Evolutionary conservation across 768 basidiomycete species (phyloP).

Genomic region (Lactarius pseudohatsudake): DNA sequence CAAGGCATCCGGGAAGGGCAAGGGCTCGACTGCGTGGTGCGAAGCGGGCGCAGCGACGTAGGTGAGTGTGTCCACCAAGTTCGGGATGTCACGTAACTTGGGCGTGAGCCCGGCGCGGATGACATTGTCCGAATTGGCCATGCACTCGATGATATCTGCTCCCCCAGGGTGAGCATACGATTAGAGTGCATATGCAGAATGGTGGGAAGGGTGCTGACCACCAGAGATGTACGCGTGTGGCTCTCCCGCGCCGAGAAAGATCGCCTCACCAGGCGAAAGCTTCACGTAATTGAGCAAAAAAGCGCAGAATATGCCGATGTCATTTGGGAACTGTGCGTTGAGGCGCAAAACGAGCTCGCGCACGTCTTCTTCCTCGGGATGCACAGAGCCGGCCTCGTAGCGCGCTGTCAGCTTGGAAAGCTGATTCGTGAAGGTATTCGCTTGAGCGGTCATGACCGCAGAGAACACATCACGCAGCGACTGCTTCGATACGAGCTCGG

Average conservation of each 20-base stretch:
- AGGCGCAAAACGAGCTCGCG: conserved; percentile 63
- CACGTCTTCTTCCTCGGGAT: conserved; percentile 46
- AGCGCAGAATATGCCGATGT: conserved; percentile 91
- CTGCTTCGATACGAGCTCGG: conserved; percentile 51
- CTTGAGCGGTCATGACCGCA: conserved; percentile 80
- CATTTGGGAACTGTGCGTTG: conserved; percentile 79
- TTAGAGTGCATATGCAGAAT: not conserved
- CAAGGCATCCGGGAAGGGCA: conserved; percentile 39
- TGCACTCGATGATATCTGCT: conserved; percentile 95
- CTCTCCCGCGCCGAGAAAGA: conserved; percentile 93
- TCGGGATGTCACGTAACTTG: conserved; percentile 91
- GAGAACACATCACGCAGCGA: conserved; percentile 77
- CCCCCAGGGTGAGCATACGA: not conserved
- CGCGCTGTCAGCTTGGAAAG: conserved; percentile 59
- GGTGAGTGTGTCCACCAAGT: conserved; percentile 83
- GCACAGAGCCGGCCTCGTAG: conserved; percentile 50
- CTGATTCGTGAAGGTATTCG: conserved; percentile 49
- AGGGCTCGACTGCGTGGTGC: conserved; percentile 69
- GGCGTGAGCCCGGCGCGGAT: conserved; percentile 98
- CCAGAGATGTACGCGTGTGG: conserved; percentile 96
- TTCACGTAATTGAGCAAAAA: conserved; percentile 86
- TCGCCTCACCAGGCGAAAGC: conserved; percentile 81
- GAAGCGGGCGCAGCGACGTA: conserved; percentile 70
- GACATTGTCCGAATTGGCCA: conserved; percentile 99
- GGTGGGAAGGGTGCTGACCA: conserved; percentile 49